Base-by-base conservation (phyloP, 179 eudicot species). In the Silene noctiflora region DNA sequence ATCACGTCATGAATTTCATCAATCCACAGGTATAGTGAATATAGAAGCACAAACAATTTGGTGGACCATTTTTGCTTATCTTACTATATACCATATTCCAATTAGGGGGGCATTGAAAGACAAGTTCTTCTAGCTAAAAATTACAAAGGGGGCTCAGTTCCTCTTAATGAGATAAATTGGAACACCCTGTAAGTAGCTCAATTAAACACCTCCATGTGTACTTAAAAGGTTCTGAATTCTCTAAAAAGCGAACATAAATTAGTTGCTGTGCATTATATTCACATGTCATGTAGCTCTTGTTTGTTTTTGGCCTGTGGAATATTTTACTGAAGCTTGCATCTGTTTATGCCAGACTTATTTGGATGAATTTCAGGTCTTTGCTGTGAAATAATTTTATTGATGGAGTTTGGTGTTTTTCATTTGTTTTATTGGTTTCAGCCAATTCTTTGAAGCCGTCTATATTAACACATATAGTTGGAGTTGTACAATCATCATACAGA, bases 381-480 rank as follows among this genome's bases (percentile, higher is more conserved):
- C 24, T n/a, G 64, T 53, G 76, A 7, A 53, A 25, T 65, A 19
- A 27, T 65, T 64, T 71, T 46, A 6, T 51, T 81, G 27, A 53
- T 59, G 51, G 25, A 25, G 33, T 13, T 42, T 53, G 48, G 31
- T 75, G 39, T 59, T 64, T 74, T 20, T n/a, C 46, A 10, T 29
- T 75, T 65, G 11, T 22, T 74, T 13, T 58, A 31, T 53, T 76
- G 72, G 59, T 76, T 68, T 29, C 94, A 95, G 99, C 92, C 76
- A 80, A 74, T 76, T 86, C 86, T 75, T 73, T 95, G 89, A 90
- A 90, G 20, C 87, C 91, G 1, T 33, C 24, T 75, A 29, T 90
- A 63, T 53, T 91, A 77, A 82, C 85, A 71, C 95, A 96, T 56
- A 89, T 93, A 59, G 64, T 95, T 55, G 99, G 89, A 79, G 90